Evolutionary conservation across 352 stramenopile genomes (phyloP), one percentile per base, ranked within the genome.

Genomic region (Globisporangium heterothallicum): DNA sequence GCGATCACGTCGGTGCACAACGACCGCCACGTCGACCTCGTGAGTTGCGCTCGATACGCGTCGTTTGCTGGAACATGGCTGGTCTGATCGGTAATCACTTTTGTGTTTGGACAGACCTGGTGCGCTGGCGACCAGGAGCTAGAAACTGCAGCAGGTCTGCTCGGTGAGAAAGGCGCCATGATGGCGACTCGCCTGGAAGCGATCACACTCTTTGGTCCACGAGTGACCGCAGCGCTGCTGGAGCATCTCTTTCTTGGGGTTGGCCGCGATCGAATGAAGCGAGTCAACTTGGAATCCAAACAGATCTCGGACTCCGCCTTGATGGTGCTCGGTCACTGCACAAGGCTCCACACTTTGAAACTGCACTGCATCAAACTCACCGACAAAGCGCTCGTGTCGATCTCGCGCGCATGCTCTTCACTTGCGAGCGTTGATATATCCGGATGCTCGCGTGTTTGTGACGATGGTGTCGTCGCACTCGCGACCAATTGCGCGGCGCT

Each of bases 291-390:
- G 43, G 81, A 92, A 58, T 90, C 78, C 35, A 92, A 85, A 63
- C 78, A 89, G 41, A 67, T 85, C 35, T 61, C 72, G 25, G 72
- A 87, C 46, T 29, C 51, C 0, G 62, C 69, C 13, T 63, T 92
- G 9, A 30, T 41, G n/a, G 44, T 64, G 4, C 61, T 92, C 35
- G 49, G 64, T 29, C 50, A 47, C 18, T 88, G 71, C 40, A 44
- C 26, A 7, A 40, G 59, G 34, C 64, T 90, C 3, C 60, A 47
- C 1, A 58, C 49, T 4, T 57, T 92, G 21, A 50, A 52, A 19
- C 54, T 92, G 21, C 68, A 83, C 56, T 92, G 81, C 54, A 84
- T 92, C 56, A 90, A 89, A 38, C 75, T 90, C 54, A 87, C 75
- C 5, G 70, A 83, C 49, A 34, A 46, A 3, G 67, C 72, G 19